Conservation (phyloP, 768 basidiomycete species). For the Amanita rubescens region DNA sequence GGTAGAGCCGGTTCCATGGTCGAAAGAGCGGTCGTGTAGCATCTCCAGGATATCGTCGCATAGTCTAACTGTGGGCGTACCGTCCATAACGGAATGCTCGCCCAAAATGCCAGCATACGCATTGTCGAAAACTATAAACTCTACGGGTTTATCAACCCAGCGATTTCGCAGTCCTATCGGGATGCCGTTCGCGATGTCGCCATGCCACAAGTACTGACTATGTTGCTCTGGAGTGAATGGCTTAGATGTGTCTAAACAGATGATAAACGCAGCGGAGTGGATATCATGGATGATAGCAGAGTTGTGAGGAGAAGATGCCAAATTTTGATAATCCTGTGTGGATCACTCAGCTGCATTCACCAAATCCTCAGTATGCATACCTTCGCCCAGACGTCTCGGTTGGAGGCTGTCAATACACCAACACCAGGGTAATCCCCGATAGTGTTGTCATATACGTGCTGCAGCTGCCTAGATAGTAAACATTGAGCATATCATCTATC, state of each 20-base stretch:
- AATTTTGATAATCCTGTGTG: slow-evolving; percentile 53
- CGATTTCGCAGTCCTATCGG: slow-evolving; percentile 62
- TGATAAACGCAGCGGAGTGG: slow-evolving; percentile 79
- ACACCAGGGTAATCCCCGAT: slow-evolving; percentile 59
- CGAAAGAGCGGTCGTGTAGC: slow-evolving; percentile 54
- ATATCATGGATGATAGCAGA: slow-evolving; percentile 59
- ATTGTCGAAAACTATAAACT: slow-evolving; percentile 84
- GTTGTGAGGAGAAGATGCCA: slow-evolving; percentile 58
- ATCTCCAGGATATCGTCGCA: slow-evolving; percentile 62
- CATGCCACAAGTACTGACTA: slow-evolving; percentile 79
- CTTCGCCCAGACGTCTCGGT: slow-evolving; percentile 87
- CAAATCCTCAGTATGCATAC: slow-evolving; percentile 25
- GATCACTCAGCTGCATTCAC: neutral
- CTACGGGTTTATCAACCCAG: slow-evolving; percentile 86
- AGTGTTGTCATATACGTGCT: slow-evolving; percentile 64
- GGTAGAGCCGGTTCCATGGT: slow-evolving; percentile 38
- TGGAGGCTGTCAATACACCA: slow-evolving; percentile 70
- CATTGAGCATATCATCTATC: slow-evolving; percentile 1
- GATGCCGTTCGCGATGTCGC: slow-evolving; percentile 42
- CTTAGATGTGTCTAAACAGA: slow-evolving; percentile 65
- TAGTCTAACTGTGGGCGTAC: slow-evolving; percentile 71
- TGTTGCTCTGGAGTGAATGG: slow-evolving; percentile 47
- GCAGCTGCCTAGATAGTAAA: slow-evolving; percentile 48
- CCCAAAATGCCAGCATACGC: slow-evolving; percentile 82
- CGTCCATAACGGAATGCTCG: slow-evolving; percentile 90